Evolutionary conservation across 108 stramenopile species (phyloP), one percentile per base, ranked within the genome.

Genomic region (Fragilaria crotonensis): DNA sequence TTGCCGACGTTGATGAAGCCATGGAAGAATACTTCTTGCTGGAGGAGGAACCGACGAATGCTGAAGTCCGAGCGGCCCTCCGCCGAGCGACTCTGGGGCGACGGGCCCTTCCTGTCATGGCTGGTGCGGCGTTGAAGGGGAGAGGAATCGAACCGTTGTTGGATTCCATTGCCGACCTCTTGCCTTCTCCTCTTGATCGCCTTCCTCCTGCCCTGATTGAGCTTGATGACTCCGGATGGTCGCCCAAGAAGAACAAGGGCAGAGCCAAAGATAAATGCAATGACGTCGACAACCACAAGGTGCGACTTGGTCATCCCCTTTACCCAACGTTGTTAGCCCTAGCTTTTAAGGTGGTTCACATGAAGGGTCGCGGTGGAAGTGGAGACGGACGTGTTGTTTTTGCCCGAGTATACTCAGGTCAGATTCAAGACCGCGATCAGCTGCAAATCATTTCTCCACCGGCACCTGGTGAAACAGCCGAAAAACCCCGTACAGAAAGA

Each of bases 181-280:
- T 98, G 14, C 99, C 99, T 3, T 85, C 83, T 33, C 99, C 99
- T 0, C 68, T 96, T 22, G 95, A 99, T 73, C 72, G 89, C 5
- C 29, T 62, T 29, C 72, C 89, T 17, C 85, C 87, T 7, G 63
- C 78, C 27, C 48, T 90, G 60, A 71, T 57, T 20, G 33, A 47
- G 44, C 44, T 77, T 21, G 72, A 68, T 36, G 63, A 78, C 36
- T 59, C 48, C 17, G 66, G 25, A 18, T 23, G 27, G 1, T 14
- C 28, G 29, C 55, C 17, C 33, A 45, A 14, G 2, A 44, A 14
- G 25, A 64, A 45, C 18, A 45, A 23, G 41, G 59, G 28, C 29
- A 60, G 30, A 20, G n/a, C 30, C 25, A 67, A 60, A 56, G 30
- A 45, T 44, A 41, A 45, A 67, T 21, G 27, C 18, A 1, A 30